Percentiles rank a stretch among this genome's conserved stretches.
Conservation (phyloP, 768 basidiomycete species). For the Calvatia gigantea region DNA sequence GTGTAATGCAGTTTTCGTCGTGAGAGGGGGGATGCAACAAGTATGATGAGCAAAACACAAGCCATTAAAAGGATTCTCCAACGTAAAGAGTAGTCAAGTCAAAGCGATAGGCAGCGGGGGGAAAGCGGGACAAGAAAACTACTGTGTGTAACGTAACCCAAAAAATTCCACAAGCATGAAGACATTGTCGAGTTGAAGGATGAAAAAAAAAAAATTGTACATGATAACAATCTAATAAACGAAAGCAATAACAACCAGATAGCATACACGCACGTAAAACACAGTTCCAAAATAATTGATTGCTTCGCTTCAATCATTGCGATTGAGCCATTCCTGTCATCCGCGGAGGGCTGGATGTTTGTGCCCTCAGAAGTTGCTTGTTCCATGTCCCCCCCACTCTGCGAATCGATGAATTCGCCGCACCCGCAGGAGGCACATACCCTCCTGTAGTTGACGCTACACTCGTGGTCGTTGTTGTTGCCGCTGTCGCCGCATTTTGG, state of each 20-base stretch:
- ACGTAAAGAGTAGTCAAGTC: neutral
- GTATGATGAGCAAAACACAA: neutral
- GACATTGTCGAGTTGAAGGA: neutral
- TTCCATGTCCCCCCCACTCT: slow-evolving; percentile 56
- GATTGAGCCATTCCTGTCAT: slow-evolving; percentile 18
- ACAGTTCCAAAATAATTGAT: slow-evolving; percentile 7
- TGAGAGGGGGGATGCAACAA: neutral
- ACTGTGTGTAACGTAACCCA: neutral
- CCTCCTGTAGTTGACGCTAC: slow-evolving; percentile 15
- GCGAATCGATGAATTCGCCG: slow-evolving; percentile 42
- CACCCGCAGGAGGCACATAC: slow-evolving; percentile 57
- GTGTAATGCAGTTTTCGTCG: neutral
- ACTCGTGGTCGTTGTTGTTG: slow-evolving; percentile 1
- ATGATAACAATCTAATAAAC: slow-evolving; percentile 10
- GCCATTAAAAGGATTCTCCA: neutral
- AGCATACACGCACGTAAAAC: slow-evolving; percentile 17
- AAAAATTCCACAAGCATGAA: neutral
- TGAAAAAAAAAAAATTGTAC: slow-evolving; percentile 1
- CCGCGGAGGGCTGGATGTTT: slow-evolving; percentile 24
- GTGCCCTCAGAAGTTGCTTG: slow-evolving; percentile 15
- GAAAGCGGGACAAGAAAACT: neutral
- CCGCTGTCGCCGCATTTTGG: slow-evolving; percentile 3
- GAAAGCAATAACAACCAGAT: slow-evolving; percentile 17
- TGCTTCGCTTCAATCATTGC: slow-evolving; percentile 21
- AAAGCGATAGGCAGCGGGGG: neutral